Evolutionary conservation across 306 rosid genomes (phyloP).

Genomic region (Gastrolobium villosum): DNA sequence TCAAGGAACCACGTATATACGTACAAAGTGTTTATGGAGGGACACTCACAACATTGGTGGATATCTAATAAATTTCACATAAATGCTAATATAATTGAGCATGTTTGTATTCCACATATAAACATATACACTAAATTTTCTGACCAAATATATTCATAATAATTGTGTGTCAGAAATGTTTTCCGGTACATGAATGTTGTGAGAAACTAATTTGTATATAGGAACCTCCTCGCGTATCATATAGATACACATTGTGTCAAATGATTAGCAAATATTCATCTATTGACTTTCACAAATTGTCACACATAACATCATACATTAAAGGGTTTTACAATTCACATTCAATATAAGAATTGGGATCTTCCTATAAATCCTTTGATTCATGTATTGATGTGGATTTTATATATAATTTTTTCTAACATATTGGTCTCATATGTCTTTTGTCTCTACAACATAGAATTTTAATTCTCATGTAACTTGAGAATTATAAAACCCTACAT

Average conservation of each 20-base stretch:
- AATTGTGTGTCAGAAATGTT: conserved; percentile 32
- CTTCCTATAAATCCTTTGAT: too few species aligned
- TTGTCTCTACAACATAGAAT: too few species aligned
- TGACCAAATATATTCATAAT: conserved; percentile 1
- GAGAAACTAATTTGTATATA: neutral
- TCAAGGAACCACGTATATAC: conserved; percentile 15
- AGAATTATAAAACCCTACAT: neutral
- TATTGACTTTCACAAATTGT: conserved; percentile 50
- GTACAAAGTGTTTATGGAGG: conserved; percentile 40
- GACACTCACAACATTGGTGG: conserved; percentile 37
- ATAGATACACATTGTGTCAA: conserved; percentile 23
- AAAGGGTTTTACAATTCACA: neutral
- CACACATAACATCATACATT: conserved; percentile 1
- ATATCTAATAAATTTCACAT: conserved; percentile 8
- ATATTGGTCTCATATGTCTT: too few species aligned
- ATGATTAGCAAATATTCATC: conserved; percentile 7
- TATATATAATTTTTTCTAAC: too few species aligned
- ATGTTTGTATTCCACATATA: conserved; percentile 1
- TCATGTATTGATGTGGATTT: too few species aligned
- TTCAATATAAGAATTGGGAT: too few species aligned
- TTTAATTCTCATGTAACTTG: too few species aligned
- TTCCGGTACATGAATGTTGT: conserved; percentile 38
- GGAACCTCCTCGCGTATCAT: neutral
- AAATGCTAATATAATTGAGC: conserved; percentile 33
- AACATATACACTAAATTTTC: conserved; percentile 16